Evolutionary conservation across 192 early-diverging fungal genomes (phyloP), one percentile per base, ranked within the genome.

Genomic region (Coemansia sp.): DNA sequence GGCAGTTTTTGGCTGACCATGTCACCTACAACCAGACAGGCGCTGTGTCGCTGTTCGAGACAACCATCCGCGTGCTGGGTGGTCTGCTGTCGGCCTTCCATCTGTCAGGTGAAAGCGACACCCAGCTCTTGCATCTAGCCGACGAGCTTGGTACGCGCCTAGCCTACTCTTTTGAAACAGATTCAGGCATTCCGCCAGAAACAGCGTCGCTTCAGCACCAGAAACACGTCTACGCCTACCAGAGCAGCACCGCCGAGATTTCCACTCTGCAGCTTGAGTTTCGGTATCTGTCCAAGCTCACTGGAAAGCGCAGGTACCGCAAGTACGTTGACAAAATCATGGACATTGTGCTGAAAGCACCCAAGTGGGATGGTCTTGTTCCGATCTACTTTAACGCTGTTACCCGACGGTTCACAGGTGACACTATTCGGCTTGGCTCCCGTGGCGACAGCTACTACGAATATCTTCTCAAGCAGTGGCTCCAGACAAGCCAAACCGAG

Each of bases 401-500:
- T 3, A 71, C 49, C 3, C 65, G 52, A 12, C 22, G 39, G 41
- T 77, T 77, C 26, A 41, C 71, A 0, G 67, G 68, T 8, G 58
- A 55, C 10, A 62, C 68, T 8, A 73, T 73, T 10, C 69, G 73
- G 1, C 48, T 81, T 39, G 82, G 74, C 11, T 79, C 66, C 19
- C 65, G 68, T 18, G 94, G 94, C 21, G 96, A 98, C 62, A 93
- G 91, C 61, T 98, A 97, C 68, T 98, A 98, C 78, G 94, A 98
- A 81, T 98, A 98, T 67, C 80, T 96, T 49, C 88, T 91, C 18
- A 98, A 98, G 71, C 93, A 95, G 74, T 94, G 89, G 65, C 74
- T 96, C n/a, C 90, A 91, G 62, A 94, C 94, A 0, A 75, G 85
- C 40, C 78, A 88, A 48, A 86, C 84, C 11, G 91, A 95, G 68